A percentile compares a stretch with the other conserved stretches of the same genome.
These are phyloP conservation scores for Cyberlindnera xylosilytica DNA, from an alignment of 805 yeast genomes.

Conservation along the genomic window DNA sequence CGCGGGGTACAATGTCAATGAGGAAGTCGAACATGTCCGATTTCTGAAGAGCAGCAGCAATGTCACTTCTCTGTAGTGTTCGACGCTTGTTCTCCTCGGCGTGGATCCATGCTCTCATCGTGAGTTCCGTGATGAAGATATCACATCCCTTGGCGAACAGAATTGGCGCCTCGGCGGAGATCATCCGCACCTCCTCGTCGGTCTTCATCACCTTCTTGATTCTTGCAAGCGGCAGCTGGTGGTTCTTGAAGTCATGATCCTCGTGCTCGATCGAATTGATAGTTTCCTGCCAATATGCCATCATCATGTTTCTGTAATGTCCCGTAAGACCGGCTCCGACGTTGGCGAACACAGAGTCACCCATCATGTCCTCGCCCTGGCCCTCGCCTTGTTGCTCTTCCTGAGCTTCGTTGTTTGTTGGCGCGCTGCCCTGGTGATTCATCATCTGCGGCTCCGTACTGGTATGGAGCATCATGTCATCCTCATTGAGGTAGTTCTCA, in stretches of 20 bases:
- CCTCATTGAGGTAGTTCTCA: constrained; percentile 20
- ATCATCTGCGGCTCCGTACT: constrained; percentile 6
- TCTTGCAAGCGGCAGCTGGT: constrained; percentile 92
- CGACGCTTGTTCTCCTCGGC: constrained; percentile 96
- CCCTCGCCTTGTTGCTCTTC: constrained; percentile 30
- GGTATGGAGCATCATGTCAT: constrained; percentile 17
- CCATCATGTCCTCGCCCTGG: constrained; percentile 36
- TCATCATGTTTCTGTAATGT: constrained; percentile 79
- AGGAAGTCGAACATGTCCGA: constrained; percentile 97
- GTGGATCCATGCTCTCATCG: constrained; percentile 99
- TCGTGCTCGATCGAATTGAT: constrained; percentile 84
- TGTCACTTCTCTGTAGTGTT: constrained; percentile 90
- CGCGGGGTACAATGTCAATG: constrained; percentile 94
- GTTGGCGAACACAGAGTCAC: constrained; percentile 72
- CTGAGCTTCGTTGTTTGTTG: constrained; percentile 22
- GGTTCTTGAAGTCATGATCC: constrained; percentile 89
- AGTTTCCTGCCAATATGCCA: constrained; percentile 97
- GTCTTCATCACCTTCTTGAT: constrained; percentile 98
- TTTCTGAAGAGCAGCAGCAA: constrained; percentile 91
- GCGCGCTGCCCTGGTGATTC: constrained; percentile 4
- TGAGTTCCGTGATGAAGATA: constrained; percentile 90
- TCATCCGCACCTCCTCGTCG: constrained; percentile 96
- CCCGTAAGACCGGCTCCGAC: constrained; percentile 92
- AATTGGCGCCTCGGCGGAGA: constrained; percentile 97
- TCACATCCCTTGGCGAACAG: constrained; percentile 98